Percentiles rank a stretch among this genome's conserved stretches.
Evolutionary conservation across 73 alveolate genomes (phyloP).

Genomic region (Paramecium primaurelia): DNA sequence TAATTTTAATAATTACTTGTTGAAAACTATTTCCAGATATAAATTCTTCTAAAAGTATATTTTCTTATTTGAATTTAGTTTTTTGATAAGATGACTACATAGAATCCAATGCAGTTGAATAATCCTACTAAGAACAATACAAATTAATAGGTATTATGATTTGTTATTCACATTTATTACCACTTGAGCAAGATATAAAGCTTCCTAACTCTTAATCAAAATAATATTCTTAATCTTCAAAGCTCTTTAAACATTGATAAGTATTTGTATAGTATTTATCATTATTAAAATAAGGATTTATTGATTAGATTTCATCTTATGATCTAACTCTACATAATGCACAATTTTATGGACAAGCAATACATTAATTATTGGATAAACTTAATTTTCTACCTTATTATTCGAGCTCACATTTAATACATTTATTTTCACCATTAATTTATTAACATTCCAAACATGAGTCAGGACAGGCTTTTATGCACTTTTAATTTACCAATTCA

Average conservation of each 20-base stretch:
- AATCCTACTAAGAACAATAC: background rate
- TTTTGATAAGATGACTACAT: background rate
- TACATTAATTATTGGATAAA: background rate
- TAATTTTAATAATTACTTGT: background rate
- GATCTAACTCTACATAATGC: background rate
- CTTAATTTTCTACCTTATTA: background rate
- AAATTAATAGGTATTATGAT: background rate
- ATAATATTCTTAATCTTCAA: background rate
- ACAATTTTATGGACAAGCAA: background rate
- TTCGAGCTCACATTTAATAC: background rate
- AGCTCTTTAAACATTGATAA: background rate
- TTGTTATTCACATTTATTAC: background rate
- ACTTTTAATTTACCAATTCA: background rate
- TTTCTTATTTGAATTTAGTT: background rate
- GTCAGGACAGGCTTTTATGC: background rate
- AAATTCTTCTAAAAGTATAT: background rate
- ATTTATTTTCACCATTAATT: background rate
- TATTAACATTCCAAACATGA: background rate
- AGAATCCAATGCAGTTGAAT: background rate
- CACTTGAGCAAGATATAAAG: background rate
- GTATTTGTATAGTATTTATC: background rate
- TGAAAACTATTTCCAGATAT: background rate
- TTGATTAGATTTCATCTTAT: background rate
- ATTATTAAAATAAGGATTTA: background rate
- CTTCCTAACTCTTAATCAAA: background rate